Evolutionary conservation across 176 grass and related monocot species (phyloP), one percentile per base, ranked within the genome.

Genomic region (Musa beccarii): DNA sequence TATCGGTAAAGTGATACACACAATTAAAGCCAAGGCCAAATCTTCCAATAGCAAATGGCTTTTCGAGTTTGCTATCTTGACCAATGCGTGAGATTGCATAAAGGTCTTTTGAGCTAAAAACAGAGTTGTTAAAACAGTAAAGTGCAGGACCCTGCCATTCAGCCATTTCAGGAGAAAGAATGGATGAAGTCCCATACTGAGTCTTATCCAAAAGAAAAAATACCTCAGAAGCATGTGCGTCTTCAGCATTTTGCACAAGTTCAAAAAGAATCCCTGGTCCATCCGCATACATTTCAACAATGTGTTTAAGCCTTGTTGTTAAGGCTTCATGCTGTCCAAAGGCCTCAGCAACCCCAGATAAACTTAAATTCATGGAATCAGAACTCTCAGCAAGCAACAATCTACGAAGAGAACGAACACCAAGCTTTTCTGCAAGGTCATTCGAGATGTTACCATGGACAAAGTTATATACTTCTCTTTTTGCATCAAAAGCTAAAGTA

Each of bases 91-190:
- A 97, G 79, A 97, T 97, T 51, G 93, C 88, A 93, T 93, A 97
- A 77, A 97, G 90, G 63, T 97, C 93, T 76, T 97, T 90, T 53
- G 93, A 85, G 71, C 85, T 97, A 79, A 97, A 97, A 89, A 97
- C 75, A 72, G 93, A 97, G 66, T 97, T 78, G 59, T 97, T 97
- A 75, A 88, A 97, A 81, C 90, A 97, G 75, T 97, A 97, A 66
- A 97, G 89, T 83, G 90, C 87, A 82, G 93, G 90, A 6, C 93
- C 93, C 84, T 97, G 93, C 93, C 93, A 97, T 86, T 97, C 90
- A 87, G 88, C 87, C 90, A 97, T 93, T 93, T 97, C 87, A 86
- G 93, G 93, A 80, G 93, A 97, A 85, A 97, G 90, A 88, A 97
- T 84, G 56, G 93, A 97, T 66, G 93, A 97, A 79, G 88, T 97